phyloP scores from a whole-genome alignment of 2,329 filamentous ascomycete genomes.

The Paecilomyces formosus region DNA sequence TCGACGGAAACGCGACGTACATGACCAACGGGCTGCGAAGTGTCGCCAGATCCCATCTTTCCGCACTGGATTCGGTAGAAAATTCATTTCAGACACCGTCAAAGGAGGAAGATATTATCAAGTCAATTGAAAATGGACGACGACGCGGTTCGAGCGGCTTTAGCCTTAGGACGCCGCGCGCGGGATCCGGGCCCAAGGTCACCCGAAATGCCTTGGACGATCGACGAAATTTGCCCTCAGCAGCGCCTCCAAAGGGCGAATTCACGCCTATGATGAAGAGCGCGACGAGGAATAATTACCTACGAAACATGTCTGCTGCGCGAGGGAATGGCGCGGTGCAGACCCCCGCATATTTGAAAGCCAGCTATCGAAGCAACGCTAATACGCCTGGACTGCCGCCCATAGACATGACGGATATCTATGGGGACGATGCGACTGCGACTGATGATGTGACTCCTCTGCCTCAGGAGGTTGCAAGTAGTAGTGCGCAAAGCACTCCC shows the following conservation, averaged over 20 bases:
- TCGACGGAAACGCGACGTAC: constrained; percentile 76
- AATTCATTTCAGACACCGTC: constrained; percentile 76
- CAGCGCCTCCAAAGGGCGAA: constrained; percentile 55
- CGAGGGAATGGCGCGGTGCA: constrained; percentile 50
- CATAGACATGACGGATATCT: constrained; percentile 63
- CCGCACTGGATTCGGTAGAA: constrained; percentile 70
- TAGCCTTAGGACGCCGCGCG: constrained; percentile 66
- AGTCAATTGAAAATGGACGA: constrained; percentile 62
- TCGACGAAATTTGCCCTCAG: constrained; percentile 62
- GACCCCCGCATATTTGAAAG: constrained; percentile 62
- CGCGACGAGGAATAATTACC: constrained; percentile 59
- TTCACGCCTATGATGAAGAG: constrained; percentile 92
- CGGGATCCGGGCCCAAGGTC: constrained; percentile 47
- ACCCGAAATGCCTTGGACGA: constrained; percentile 52
- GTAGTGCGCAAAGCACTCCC: constrained; percentile 77
- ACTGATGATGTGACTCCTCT: constrained; percentile 63
- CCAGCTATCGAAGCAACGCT: constrained; percentile 58
- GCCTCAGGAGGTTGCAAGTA: constrained; percentile 66
- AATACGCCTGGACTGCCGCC: constrained; percentile 67
- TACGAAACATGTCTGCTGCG: constrained; percentile 50
- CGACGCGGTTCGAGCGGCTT: constrained; percentile 44
- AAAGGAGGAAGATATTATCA: constrained; percentile 69
- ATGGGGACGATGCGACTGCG: constrained; percentile 55
- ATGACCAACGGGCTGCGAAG: constrained; percentile 59
- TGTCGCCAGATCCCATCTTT: constrained; percentile 32